These are phyloP conservation scores for Phaeotremella skinneri DNA, from an alignment of 768 basidiomycete genomes.

Conservation along the genomic window DNA sequence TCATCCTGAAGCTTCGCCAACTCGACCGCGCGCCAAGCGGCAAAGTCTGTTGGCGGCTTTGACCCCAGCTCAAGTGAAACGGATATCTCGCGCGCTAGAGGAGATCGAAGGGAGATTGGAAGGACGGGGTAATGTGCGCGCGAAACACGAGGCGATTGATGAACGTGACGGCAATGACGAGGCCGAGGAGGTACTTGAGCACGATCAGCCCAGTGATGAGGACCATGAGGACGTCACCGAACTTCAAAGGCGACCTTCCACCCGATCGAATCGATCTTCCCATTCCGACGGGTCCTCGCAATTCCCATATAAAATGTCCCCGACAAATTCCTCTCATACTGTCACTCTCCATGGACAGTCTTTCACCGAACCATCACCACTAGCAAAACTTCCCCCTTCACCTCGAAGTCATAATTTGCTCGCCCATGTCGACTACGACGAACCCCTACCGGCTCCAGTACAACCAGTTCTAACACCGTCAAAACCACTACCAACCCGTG, in stretches of 20 bases:
- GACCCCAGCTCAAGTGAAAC: constrained; percentile 37
- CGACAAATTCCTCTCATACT: constrained; percentile 25
- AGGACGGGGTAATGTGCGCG: constrained; percentile 5
- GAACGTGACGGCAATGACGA: constrained; percentile 19
- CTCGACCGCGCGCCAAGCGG: constrained; percentile 9
- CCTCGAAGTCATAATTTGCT: constrained; percentile 34
- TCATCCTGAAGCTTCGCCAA: constrained; percentile 9
- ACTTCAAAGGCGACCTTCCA: constrained; percentile 14
- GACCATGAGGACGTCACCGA: not conserved
- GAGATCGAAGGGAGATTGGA: constrained; percentile 28
- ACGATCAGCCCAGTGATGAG: not conserved
- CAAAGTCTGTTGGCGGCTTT: constrained; percentile 35
- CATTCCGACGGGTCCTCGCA: constrained; percentile 27
- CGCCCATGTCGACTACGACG: constrained; percentile 25
- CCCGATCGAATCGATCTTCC: constrained; percentile 21
- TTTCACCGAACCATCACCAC: constrained; percentile 12
- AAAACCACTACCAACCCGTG: constrained; percentile 24
- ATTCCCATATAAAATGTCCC: constrained; percentile 36
- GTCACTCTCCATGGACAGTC: not conserved
- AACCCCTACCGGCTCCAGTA: constrained; percentile 13
- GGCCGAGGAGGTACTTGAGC: constrained; percentile 33
- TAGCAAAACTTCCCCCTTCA: constrained; percentile 27
- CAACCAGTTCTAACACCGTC: constrained; percentile 32
- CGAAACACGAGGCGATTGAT: not conserved
- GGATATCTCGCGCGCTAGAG: constrained; percentile 40